Percentiles rank a stretch among this genome's conserved stretches.
Conservation (phyloP, 371 early-diverging fungal genomes). For the Quaeritorhiza haematococci region DNA sequence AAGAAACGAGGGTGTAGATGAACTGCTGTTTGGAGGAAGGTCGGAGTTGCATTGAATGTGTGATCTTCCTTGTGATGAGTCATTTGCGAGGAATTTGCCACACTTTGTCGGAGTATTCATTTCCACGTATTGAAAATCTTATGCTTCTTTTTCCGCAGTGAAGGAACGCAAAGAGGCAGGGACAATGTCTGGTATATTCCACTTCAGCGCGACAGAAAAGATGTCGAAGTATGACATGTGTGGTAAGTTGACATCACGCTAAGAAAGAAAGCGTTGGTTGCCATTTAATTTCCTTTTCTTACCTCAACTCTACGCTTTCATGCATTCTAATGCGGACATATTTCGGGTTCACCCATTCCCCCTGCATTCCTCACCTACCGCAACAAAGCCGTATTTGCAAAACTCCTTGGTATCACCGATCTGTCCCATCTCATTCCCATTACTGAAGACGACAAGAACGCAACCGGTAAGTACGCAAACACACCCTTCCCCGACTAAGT, state of each 20-base stretch:
- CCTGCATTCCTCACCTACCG: not conserved
- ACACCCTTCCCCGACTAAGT: too few relatives aligned
- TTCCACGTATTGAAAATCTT: not conserved
- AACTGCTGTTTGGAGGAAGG: not conserved
- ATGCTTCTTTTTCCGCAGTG: not conserved
- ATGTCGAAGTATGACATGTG: conserved; percentile 79
- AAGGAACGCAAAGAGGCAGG: conserved; percentile 32
- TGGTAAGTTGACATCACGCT: conserved; percentile 33
- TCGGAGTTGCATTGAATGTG: not conserved
- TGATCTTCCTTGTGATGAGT: conserved; percentile 8
- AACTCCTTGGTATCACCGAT: conserved; percentile 10
- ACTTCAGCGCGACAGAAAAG: conserved; percentile 60
- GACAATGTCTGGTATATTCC: conserved; percentile 72
- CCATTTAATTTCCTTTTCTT: not conserved
- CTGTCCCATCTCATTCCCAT: conserved; percentile 20
- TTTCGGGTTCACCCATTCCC: not conserved
- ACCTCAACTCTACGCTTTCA: not conserved
- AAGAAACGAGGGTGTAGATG: not conserved
- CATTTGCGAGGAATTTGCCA: not conserved
- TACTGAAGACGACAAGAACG: conserved; percentile 16
- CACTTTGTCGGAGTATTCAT: conserved; percentile 2
- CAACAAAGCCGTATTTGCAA: conserved; percentile 7
- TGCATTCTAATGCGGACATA: not conserved
- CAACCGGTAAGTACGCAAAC: conserved; percentile 6
- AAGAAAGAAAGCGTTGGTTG: too few relatives aligned